Evolutionary conservation across 371 early-diverging fungal species (phyloP), one percentile per base, ranked within the genome.

Genomic region (Rhizopus sp.): DNA sequence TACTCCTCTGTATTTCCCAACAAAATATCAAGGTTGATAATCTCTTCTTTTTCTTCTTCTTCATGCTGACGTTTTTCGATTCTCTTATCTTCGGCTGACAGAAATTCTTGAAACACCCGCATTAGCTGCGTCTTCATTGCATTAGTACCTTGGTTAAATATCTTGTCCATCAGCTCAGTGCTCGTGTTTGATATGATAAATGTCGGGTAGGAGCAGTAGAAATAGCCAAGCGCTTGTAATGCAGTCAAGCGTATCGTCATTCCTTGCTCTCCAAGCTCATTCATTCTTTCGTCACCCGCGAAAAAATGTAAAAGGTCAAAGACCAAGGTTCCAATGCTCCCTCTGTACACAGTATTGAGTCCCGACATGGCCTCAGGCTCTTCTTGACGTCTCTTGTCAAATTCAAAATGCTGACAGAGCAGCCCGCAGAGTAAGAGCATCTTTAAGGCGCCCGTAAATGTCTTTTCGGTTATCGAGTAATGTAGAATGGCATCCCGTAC

Each of bases 1-100:
- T 91, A 83, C 51, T 88, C 88, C 34, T 84, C 87, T 0, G 88
- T 87, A 59, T 88, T 88, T 8, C 94, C 95, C 7, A 93, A 78
- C 31, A 94, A 62, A 5, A 86, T 84, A 30, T 83, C 79, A 3
- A 90, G 71, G 63, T 92, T 89, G 30, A 92, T 76, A n/a, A 70
- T 47, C 5, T 30, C 15, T 47, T 66, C 55, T 51, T 77, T 71
- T 41, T 70, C 68, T 17, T 78, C 73, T 7, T 73, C 50, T 6
- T 30, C 30, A 42, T 65, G 55, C 48, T 77, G 72, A 39, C 72
- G 70, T 31, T 79, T 75, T 8, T 66, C 69, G 33, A 81, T 72
- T 55, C 70, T 61, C 17, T 63, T 68, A 51, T 85, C 83, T 59
- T 93, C 93, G 0, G 75, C 72, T 5, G 77, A 64, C 57, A 95